Evolutionary conservation across 2,329 filamentous ascomycete genomes (phyloP).

Genomic region (Ophiostoma pallidulum): DNA sequence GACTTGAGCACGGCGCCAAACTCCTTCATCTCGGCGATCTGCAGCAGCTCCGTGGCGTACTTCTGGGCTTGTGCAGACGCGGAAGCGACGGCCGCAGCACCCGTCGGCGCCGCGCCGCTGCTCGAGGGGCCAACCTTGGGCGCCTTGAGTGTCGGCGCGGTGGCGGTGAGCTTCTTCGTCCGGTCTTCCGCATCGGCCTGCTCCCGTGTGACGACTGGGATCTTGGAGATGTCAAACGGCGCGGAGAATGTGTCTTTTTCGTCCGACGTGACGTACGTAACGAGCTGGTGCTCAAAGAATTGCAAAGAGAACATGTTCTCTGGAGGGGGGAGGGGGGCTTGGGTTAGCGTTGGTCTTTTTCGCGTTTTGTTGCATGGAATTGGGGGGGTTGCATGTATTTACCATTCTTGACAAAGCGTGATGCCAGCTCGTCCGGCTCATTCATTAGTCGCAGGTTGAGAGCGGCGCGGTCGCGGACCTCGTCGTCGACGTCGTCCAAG

Average conservation of each 20-base stretch:
- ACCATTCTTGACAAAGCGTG: conserved; percentile 89
- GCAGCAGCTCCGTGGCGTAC: conserved; percentile 77
- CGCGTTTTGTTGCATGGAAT: no score
- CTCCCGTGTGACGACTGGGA: conserved; percentile 89
- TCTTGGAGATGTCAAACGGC: conserved; percentile 83
- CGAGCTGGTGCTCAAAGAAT: conserved; percentile 92
- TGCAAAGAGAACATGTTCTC: conserved; percentile 93
- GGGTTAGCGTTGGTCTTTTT: not conserved
- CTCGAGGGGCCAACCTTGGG: conserved; percentile 75
- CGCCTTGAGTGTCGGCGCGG: conserved; percentile 87
- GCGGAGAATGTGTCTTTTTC: conserved; percentile 75
- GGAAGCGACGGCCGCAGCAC: conserved; percentile 60
- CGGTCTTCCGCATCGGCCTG: conserved; percentile 93
- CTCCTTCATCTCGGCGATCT: conserved; percentile 82
- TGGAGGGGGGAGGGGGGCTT: no score
- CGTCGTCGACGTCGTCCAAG: conserved; percentile 93
- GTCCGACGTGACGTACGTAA: conserved; percentile 92
- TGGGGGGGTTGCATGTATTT: conserved; percentile 27
- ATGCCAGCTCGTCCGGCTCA: conserved; percentile 79
- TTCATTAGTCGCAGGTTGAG: conserved; percentile 87
- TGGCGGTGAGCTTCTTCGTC: conserved; percentile 91
- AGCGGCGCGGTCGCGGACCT: conserved; percentile 90
- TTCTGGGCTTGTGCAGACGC: conserved; percentile 76
- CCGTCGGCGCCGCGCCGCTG: conserved; percentile 59
- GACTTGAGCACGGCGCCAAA: conserved; percentile 92